Conservation (phyloP, 2,329 filamentous ascomycete species). For the Neofusicoccum sp. region DNA sequence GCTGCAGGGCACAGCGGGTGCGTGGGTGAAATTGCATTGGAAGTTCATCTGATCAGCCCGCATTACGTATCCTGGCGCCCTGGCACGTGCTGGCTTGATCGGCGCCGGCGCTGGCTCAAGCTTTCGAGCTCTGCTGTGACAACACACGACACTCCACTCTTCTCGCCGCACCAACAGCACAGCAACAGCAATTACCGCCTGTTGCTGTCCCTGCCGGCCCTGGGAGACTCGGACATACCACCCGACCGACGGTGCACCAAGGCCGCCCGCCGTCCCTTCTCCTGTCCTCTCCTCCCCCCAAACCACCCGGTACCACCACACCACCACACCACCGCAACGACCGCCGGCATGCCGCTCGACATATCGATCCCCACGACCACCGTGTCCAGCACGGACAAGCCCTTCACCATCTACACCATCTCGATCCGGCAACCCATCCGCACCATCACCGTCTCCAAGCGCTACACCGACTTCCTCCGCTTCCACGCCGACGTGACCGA, state of each 20-base stretch:
- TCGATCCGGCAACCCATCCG: slow-evolving; percentile 74
- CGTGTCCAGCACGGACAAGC: slow-evolving; percentile 58
- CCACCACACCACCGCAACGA: not conserved
- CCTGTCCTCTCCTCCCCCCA: not conserved
- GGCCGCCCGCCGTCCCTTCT: not conserved
- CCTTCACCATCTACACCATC: slow-evolving; percentile 79
- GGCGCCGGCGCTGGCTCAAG: slow-evolving; percentile 1
- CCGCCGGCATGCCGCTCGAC: slow-evolving; percentile 25
- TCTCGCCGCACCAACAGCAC: slow-evolving; percentile 6
- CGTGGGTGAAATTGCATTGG: slow-evolving; percentile 1
- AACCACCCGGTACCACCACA: not conserved
- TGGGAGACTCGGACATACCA: slow-evolving; percentile 9
- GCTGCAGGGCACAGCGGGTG: slow-evolving; percentile 3
- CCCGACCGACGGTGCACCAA: not conserved
- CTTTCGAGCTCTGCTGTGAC: slow-evolving; percentile 14
- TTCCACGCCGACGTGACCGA: slow-evolving; percentile 66
- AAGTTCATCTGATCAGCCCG: slow-evolving; percentile 11
- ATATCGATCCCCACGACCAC: slow-evolving; percentile 53
- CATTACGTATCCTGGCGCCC: slow-evolving; percentile 12
- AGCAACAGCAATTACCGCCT: slow-evolving; percentile 5
- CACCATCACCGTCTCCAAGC: slow-evolving; percentile 75
- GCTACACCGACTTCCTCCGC: slow-evolving; percentile 76
- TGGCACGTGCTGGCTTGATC: slow-evolving; percentile 8
- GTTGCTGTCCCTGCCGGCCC: not conserved
- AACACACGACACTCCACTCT: slow-evolving; percentile 20